Base-by-base conservation (phyloP, 176 grass and related monocot genomes). In the Calamus simplicifolius region DNA sequence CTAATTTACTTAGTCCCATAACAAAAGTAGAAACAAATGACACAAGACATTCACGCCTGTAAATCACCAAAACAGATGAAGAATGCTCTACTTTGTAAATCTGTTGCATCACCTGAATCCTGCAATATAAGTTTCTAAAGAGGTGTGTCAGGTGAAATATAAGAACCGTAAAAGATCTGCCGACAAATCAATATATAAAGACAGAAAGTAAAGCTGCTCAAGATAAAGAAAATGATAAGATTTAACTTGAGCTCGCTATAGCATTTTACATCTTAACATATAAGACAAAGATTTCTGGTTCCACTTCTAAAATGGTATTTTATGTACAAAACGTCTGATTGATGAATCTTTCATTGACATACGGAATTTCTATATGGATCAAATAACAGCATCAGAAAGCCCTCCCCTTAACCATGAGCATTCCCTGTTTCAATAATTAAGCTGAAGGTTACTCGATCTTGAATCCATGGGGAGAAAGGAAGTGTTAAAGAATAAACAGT, bases 241-340 rank as follows among this genome's bases (percentile, higher is more conserved):
- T 26, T 70, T 75, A 93, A 79, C 25, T 84, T 81, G 70, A 77
- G 72, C 74, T 82, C 82, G 60, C 68, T 81, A 80, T 83, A 73
- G 64, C 64, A 81, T 75, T 81, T 53, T 87, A 96, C 86, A 95
- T 61, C 83, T 28, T 53, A 83, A 75, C 58, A 72, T 66, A 72
- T 66, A 29, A 55, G 26, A 60, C 64, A 31, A 70, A 71, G 72
- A 59, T 56, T 77, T 58, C 53, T 57, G 59, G 61, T 80, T 86
- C 72, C 81, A 92, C 73, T 70, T 56, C 56, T 69, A 26, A 75
- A 75, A 74, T 53, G 23, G 65, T 56, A 68, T 23, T 68, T 66
- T 66, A 68, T 68, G 52, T 68, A 68, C 65, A 68, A 28, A 28
- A 68, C 51, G 17, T 12, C 27, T 27, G 10, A 43, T 19, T 35